phyloP scores from a whole-genome alignment of 1,284 basidiomycete genomes.

The Ceratobasidium sp. region DNA sequence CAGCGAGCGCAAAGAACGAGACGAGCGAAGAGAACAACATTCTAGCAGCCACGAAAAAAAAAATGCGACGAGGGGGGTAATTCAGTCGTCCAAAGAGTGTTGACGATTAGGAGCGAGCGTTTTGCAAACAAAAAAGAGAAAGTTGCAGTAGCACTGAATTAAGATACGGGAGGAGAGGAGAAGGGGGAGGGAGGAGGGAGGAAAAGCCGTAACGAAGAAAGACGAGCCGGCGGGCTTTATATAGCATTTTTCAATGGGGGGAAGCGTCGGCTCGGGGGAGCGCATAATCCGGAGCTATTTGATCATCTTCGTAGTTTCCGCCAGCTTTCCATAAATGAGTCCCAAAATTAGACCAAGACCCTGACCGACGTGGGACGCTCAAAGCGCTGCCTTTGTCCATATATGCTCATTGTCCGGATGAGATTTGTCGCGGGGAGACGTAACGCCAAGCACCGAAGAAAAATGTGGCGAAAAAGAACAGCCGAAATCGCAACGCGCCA shows the following conservation, averaged over 20 bases:
- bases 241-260: background rate
- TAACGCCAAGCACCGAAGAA: background rate
- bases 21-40: slow-evolving; percentile 38
- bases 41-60: background rate
- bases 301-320: too few species aligned
- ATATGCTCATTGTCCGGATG: too few species aligned
- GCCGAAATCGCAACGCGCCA: background rate
- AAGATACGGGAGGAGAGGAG: slow-evolving; percentile 19
- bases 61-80: background rate
- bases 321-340: background rate
- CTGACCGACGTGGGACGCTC: slow-evolving; percentile 2
- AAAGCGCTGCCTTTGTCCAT: too few species aligned
- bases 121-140: slow-evolving; percentile 17
- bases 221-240: background rate
- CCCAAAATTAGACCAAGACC: background rate
- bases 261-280: background rate
- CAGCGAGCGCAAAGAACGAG: slow-evolving; percentile 34
- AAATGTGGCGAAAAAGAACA: background rate
- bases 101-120: slow-evolving; percentile 25
- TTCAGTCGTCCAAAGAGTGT: slow-evolving; percentile 44
- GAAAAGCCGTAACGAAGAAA: background rate
- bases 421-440: too few species aligned
- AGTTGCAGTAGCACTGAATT: slow-evolving; percentile 9
- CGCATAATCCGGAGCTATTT: background rate
- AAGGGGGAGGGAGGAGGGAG: slow-evolving; percentile 1